These are phyloP conservation scores for Neolentinus lepideus DNA, from an alignment of 1,284 basidiomycete genomes.

Conservation along the genomic window DNA sequence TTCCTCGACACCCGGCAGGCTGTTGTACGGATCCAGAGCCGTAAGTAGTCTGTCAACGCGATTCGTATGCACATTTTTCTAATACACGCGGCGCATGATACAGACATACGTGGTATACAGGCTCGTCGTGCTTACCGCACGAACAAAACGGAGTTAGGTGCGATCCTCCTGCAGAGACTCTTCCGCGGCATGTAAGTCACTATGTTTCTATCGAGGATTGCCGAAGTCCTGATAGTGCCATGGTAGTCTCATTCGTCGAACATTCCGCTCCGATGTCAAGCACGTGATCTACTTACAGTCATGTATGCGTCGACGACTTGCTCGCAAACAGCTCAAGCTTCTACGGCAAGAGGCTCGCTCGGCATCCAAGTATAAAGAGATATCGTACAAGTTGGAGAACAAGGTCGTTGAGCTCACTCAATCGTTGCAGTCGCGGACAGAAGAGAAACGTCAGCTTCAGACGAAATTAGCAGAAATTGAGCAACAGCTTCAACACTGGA, in stretches of 20 bases:
- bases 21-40: constrained; percentile 76
- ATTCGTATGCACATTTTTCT: neutral
- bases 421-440: constrained; percentile 85
- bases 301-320: constrained; percentile 84
- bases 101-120: constrained; percentile 78
- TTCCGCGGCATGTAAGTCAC: constrained; percentile 77
- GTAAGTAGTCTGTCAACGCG: constrained; percentile 42
- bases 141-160: constrained; percentile 58
- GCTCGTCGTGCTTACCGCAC: constrained; percentile 64
- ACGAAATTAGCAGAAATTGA: constrained; percentile 74
- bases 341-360: constrained; percentile 92
- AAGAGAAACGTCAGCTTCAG: constrained; percentile 88
- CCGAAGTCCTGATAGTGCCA: constrained; percentile 9
- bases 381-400: constrained; percentile 97
- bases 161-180: constrained; percentile 77
- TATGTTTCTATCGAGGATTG: constrained; percentile 3
- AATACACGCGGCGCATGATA: constrained; percentile 6
- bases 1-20: constrained; percentile 62
- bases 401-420: constrained; percentile 99
- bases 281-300: constrained; percentile 87
- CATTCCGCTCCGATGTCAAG: constrained; percentile 59
- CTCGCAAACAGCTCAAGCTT: constrained; percentile 78
- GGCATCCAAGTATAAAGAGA: constrained; percentile 98
- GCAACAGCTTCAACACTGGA: constrained; percentile 81
- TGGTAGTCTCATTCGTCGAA: constrained; percentile 57